These are phyloP conservation scores for Trebouxiophyceae sp. DNA, from an alignment of 163 green algal species.

Conservation along the genomic window DNA sequence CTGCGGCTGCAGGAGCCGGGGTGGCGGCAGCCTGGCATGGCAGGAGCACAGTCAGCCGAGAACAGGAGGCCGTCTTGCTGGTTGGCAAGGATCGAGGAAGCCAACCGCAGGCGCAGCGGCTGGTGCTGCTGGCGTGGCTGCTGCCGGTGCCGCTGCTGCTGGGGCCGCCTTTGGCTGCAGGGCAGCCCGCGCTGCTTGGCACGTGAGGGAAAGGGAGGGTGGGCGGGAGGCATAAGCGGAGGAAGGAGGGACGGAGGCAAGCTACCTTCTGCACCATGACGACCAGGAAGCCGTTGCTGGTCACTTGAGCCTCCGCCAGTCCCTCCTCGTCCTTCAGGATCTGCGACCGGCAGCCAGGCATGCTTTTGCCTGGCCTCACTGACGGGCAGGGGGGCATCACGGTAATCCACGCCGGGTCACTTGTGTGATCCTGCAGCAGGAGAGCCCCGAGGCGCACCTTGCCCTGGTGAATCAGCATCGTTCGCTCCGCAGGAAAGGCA, in stretches of 20 bases:
- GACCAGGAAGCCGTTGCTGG: conserved; percentile 83
- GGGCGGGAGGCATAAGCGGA: too few species aligned
- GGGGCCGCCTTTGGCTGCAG: conserved; percentile 2
- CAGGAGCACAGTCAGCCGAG: too few species aligned
- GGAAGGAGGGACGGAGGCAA: too few species aligned
- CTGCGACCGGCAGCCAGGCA: conserved; percentile 23
- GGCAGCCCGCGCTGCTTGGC: not conserved
- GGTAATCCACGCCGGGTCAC: not conserved
- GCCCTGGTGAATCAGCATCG: conserved; percentile 87
- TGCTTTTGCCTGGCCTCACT: too few species aligned
- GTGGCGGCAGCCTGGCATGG: not conserved
- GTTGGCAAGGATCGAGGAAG: conserved; percentile 3
- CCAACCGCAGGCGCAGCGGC: conserved; percentile 10
- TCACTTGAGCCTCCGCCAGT: conserved; percentile 62
- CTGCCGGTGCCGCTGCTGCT: conserved; percentile 13
- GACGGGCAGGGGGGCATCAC: not conserved
- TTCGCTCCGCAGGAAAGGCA: conserved; percentile 40
- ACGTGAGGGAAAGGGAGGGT: not conserved
- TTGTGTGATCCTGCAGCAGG: not conserved
- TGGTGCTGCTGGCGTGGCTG: not conserved
- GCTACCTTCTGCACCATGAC: conserved; percentile 82
- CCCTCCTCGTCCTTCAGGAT: conserved; percentile 75
- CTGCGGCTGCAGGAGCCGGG: too few species aligned
- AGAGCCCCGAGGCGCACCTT: conserved; percentile 46
- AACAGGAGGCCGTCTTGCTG: too few species aligned